Evolutionary conservation across 306 rosid genomes (phyloP), one percentile per base, ranked within the genome.

Genomic region (Erythrophleum fordii): DNA sequence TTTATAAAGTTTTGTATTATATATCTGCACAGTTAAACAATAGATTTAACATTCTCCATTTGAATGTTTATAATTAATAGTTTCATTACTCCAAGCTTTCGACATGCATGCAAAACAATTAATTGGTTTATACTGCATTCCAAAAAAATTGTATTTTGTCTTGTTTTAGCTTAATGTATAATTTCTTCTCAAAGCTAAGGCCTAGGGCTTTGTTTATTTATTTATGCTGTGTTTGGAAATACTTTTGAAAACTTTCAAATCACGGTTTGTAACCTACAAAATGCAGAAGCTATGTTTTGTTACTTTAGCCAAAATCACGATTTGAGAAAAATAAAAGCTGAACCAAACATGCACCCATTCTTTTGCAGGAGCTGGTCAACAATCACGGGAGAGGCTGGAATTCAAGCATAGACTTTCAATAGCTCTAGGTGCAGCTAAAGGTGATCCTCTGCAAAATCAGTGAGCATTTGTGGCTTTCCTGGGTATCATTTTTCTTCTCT

Each of bases 381-480:
- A 86, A 80, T 81, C 88, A 0, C 88, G 56, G 35, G 89, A 92
- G 87, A 91, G 75, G 93, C 93, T 94, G 76, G 98, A 94, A 80
- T 94, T 94, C 97, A 90, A 91, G 93, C 86, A 73, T 76, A 90
- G 97, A 70, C 97, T 94, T 83, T 49, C 90, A 76, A 91, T 94
- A 85, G 98, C 98, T 86, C 92, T 84, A 80, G 95, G 91, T 87
- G 98, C 97, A 80, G 98, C 98, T 90, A 94, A 90, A 94, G 98
- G 98, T 94, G 97, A 94, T 92, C 94, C 90, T 88, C 91, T 91
- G 97, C 91, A 87, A 94, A 94, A 91, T 91, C 98, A 92, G 97
- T 94, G 98, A 94, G 97, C 98, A 90, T 94, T 92, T 91, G 92
- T 94, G 92, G 97, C 92, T 93, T 93, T 93, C 94, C 90, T 89